Evolutionary conservation across 2,329 filamentous ascomycete species (phyloP).

Genomic region (Clarireedia sp.): DNA sequence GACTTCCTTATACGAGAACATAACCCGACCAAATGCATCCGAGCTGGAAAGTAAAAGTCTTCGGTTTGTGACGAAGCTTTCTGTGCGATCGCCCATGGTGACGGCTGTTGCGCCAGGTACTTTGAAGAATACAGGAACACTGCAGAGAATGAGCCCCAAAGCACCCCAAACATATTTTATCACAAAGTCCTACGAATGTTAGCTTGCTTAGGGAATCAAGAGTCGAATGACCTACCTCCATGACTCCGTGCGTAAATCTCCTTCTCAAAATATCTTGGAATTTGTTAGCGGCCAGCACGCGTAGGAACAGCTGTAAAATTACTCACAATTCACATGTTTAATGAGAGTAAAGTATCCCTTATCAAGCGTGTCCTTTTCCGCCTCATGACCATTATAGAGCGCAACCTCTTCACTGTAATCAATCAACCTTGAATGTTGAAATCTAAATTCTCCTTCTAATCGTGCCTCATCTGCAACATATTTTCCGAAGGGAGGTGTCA

Average conservation of each 20-base stretch:
- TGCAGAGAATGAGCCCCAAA: constrained; percentile 82
- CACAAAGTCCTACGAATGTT: constrained; percentile 62
- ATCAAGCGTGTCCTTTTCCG: constrained; percentile 91
- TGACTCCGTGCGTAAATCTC: constrained; percentile 94
- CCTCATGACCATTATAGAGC: constrained; percentile 82
- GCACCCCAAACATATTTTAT: constrained; percentile 99
- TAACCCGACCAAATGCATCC: constrained; percentile 88
- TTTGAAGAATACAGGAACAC: constrained; percentile 92
- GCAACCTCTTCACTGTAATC: constrained; percentile 95
- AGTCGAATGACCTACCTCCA: constrained; percentile 50
- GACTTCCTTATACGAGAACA: constrained; percentile 97
- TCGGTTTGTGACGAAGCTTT: constrained; percentile 86
- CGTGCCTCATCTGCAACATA: constrained; percentile 95
- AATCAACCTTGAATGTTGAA: constrained; percentile 88
- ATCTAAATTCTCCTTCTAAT: constrained; percentile 91
- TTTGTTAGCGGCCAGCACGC: constrained; percentile 1
- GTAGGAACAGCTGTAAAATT: neutral
- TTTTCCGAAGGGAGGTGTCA: constrained; percentile 94
- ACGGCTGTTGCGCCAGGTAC: constrained; percentile 56
- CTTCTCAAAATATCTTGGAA: constrained; percentile 68
- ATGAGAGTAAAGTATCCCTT: constrained; percentile 99
- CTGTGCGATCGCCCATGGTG: constrained; percentile 61
- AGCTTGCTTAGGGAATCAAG: neutral
- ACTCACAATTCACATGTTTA: constrained; percentile 77
- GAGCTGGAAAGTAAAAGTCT: constrained; percentile 87